Evolutionary conservation across 371 early-diverging fungal genomes (phyloP), one percentile per base, ranked within the genome.

Genomic region (Mortierella polycephala): DNA sequence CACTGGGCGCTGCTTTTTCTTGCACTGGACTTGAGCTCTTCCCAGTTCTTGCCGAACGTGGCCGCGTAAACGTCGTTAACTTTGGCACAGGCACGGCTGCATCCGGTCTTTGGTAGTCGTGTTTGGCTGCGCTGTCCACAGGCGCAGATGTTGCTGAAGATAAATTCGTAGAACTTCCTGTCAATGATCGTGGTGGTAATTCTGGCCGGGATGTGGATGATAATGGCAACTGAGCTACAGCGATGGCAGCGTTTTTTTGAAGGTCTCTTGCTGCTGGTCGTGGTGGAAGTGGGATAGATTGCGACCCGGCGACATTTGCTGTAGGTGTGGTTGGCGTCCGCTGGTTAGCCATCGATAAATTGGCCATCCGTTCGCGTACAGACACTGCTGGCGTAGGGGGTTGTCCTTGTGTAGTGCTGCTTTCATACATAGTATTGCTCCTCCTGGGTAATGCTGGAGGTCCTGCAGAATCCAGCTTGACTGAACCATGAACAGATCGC

Each of bases 11-110:
- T n/a, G 59, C 16, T 39, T 51, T 47, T 18, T 52, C 49, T 20
- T 63, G 45, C 42, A 52, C 60, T 37, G 57, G 66, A 40, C 62
- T 62, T 11, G 64, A 37, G 39, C 54, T 63, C 45, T 68, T 71
- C 18, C 61, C 53, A 18, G 76, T 67, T 59, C 72, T 67, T n/a
- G 72, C 71, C 30, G 77, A 71, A 21, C 77, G 71, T 2, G 77
- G 77, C n/a, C 71, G 62, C 13, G 77, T 23, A 64, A 77, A 77
- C 0, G 77, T 71, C 1, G 77, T 77, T 61, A 77, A 54, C 50
- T 71, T 77, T 14, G 77, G 77, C 20, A 61, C 72, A 11, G 77
- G 77, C 23, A 57, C 77, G 10, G 60, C 49, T 0, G 77, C 66
- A 60, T 68, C 69, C 56, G 62, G 53, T 14, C 63, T 50, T 30